phyloP scores from a whole-genome alignment of 2,329 filamentous ascomycete species.

The Colletotrichum sp. region DNA sequence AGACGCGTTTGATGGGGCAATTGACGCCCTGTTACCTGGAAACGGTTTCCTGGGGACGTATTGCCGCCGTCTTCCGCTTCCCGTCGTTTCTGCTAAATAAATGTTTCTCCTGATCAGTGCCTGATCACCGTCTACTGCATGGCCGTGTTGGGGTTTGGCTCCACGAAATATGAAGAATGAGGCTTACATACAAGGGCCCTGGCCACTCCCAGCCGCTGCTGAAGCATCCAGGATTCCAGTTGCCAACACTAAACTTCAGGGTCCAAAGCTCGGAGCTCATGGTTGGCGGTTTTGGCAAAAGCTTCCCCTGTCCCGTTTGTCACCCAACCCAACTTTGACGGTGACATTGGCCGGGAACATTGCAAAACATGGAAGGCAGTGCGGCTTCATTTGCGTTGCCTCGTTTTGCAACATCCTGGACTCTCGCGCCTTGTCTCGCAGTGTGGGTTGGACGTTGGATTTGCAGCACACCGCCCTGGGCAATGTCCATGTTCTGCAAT shows the following conservation, averaged over 20 bases:
- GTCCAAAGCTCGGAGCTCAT: background rate
- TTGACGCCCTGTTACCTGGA: background rate
- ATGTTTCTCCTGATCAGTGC: background rate
- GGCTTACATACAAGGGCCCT: conserved; percentile 15
- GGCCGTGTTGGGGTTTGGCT: background rate
- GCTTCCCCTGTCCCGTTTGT: background rate
- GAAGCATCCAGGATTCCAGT: background rate
- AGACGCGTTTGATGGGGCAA: background rate
- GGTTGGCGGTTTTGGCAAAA: background rate
- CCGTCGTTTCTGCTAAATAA: background rate
- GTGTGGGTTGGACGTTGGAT: background rate
- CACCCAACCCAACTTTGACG: background rate
- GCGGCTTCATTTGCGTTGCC: background rate
- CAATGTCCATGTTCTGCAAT: background rate
- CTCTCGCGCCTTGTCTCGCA: background rate
- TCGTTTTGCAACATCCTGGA: background rate
- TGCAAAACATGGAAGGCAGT: background rate
- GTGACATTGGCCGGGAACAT: background rate
- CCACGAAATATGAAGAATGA: conserved; percentile 12
- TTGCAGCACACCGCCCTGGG: conserved; percentile 3
- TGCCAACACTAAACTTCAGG: background rate
- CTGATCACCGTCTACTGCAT: conserved; percentile 6
- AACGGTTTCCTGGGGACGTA: background rate
- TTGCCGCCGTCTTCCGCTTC: background rate
- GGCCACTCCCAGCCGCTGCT: background rate